Base-by-base conservation (phyloP, 768 basidiomycete species). In the Mycena haematopus region DNA sequence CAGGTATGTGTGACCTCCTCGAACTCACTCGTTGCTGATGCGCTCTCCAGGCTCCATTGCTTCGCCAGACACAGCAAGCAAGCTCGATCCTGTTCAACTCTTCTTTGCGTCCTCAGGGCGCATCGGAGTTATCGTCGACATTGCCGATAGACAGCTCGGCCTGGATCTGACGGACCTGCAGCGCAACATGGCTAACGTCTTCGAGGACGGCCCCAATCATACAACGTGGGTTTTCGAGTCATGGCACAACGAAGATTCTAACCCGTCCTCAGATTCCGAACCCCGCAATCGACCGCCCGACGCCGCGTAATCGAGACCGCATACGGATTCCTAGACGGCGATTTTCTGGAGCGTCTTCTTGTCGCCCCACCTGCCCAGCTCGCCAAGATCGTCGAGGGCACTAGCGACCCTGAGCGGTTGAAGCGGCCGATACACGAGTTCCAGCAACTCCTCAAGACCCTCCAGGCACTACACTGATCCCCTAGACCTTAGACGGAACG, bases 291-390 rank as follows among this genome's bases (percentile, higher is more conserved):
- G 40, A 77, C 77, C 0, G 71, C 76, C 24, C 86, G 89, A 8
- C 78, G 80, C 24, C 86, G 82, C 52, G 90, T 92, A 67, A 78
- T 82, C 9, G 84, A 88, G 33, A 68, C 74, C 27, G 68, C 81
- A 1, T 82, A 80, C 42, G 94, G 93, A 17, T 95, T 97, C 80
- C 78, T 97, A 29, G 95, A 97, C 63, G 95, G 95, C 1, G 90
- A 93, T 70, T 91, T 95, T 65, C 71, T 97, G 21, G 92, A 95
- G 73, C 76, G 78, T 21, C 87, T 91, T 73, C 78, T 89, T 55
- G 74, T 19, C 77, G 80, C 51, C 44, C 77, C 38, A 72, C 69
- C 14, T 75, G 81, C 21, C 74, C 80, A 80, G 24, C 75, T 86
- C n/a, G 73, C 81, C 55, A 75, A 79, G 61, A 84, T 92, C 11